Conservation (phyloP, 768 basidiomycete genomes). For the Rhodotorula taiwanensis region DNA sequence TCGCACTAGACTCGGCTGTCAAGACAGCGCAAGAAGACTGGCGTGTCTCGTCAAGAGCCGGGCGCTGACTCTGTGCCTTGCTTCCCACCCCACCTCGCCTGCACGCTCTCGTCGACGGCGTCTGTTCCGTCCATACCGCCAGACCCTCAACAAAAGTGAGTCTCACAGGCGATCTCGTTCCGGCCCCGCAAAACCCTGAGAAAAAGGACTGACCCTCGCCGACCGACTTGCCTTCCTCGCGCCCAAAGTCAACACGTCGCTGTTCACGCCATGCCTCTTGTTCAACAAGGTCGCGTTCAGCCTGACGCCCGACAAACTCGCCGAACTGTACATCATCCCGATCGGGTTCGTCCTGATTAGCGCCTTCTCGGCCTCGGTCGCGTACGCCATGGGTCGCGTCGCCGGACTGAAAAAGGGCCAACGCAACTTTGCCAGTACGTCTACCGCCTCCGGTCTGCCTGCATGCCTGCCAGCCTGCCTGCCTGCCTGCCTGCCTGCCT, state of each 20-base stretch:
- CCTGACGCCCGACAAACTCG: slow-evolving; percentile 71
- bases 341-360: slow-evolving; percentile 78
- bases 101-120: no score
- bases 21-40: no score
- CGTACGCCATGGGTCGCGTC: slow-evolving; percentile 57
- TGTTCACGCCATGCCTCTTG: slow-evolving; percentile 55
- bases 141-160: slow-evolving; percentile 36
- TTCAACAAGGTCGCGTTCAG: slow-evolving; percentile 67
- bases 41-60: background rate
- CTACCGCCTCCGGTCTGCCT: background rate
- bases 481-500: background rate
- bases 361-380: slow-evolving; percentile 60
- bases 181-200: background rate
- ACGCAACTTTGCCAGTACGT: slow-evolving; percentile 51
- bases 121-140: slow-evolving; percentile 48
- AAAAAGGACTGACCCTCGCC: background rate
- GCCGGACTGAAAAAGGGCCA: slow-evolving; percentile 69
- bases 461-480: background rate
- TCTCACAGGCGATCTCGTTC: no score
- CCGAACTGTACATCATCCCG: slow-evolving; percentile 65
- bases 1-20: no score
- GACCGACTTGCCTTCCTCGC: background rate
- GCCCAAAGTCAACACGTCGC: slow-evolving; percentile 62
- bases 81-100: no score
- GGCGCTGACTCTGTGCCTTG: background rate